Conservation (phyloP, 2,329 filamentous ascomycete genomes). For the Fusarium miscanthi region DNA sequence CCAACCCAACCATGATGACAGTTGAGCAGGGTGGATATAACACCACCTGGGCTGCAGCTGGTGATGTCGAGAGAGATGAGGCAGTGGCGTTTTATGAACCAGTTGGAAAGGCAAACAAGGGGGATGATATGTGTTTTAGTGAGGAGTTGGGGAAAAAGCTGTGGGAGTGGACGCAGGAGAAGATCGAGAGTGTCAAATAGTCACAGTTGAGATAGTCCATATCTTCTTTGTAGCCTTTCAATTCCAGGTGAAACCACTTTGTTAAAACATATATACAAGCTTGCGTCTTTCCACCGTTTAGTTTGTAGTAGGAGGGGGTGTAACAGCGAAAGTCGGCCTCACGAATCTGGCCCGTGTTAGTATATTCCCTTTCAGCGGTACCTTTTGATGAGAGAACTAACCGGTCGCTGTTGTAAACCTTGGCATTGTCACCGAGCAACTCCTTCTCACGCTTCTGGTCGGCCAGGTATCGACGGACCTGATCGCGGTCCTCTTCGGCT, state of each 20-base stretch:
- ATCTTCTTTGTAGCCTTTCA: constrained; percentile 33
- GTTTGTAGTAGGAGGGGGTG: constrained; percentile 73
- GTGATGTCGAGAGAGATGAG: constrained; percentile 17
- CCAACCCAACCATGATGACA: constrained; percentile 40
- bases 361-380: not conserved
- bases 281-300: constrained; percentile 24
- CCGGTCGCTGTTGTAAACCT: constrained; percentile 90
- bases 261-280: constrained; percentile 43
- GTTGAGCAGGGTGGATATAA: constrained; percentile 47
- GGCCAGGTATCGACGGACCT: constrained; percentile 86
- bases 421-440: constrained; percentile 83
- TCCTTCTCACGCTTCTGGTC: constrained; percentile 92
- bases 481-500: constrained; percentile 96
- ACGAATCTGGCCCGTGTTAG: constrained; percentile 71
- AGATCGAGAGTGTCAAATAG: constrained; percentile 9
- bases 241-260: constrained; percentile 29
- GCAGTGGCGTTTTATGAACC: constrained; percentile 46
- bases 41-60: constrained; percentile 49
- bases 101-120: constrained; percentile 39
- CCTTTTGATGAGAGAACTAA: constrained; percentile 57
- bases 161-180: constrained; percentile 53
- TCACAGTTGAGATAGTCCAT: not conserved
- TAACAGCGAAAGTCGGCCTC: constrained; percentile 80
- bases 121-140: constrained; percentile 41
- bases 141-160: constrained; percentile 49